Percentiles rank a stretch among this genome's conserved stretches.
Evolutionary conservation across 2,329 filamentous ascomycete genomes (phyloP).

Genomic region (Meredithiella fracta): DNA sequence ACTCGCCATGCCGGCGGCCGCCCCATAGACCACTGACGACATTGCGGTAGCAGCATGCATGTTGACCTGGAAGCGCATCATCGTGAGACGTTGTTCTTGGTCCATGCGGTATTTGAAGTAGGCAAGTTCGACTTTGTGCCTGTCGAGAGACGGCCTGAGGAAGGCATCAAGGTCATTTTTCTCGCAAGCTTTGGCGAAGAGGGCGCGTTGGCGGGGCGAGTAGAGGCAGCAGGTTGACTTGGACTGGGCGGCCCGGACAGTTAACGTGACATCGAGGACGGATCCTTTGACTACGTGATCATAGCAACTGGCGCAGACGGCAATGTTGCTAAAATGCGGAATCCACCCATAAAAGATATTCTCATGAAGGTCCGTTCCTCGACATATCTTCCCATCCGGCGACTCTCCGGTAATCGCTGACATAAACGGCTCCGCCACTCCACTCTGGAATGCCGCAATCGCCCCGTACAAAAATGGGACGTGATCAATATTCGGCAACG

Average conservation of each 20-base stretch:
- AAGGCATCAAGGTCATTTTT: constrained; percentile 20
- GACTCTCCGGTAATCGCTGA: constrained; percentile 13
- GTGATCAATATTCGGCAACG: constrained; percentile 17
- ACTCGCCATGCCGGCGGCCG: constrained; percentile 19
- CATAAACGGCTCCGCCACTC: constrained; percentile 18
- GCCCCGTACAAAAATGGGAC: constrained; percentile 19
- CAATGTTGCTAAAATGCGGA: constrained; percentile 17
- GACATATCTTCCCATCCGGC: constrained; percentile 17
- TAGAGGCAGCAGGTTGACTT: constrained; percentile 23
- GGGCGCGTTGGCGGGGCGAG: constrained; percentile 24
- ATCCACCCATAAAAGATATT: constrained; percentile 22
- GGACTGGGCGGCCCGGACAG: constrained; percentile 17
- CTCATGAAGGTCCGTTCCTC: constrained; percentile 18
- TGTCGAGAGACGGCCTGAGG: constrained; percentile 17
- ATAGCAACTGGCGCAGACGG: constrained; percentile 23
- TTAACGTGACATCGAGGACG: constrained; percentile 17
- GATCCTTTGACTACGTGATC: constrained; percentile 20
- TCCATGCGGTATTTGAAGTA: constrained; percentile 20
- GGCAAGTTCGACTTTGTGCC: constrained; percentile 20
- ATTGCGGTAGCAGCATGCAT: constrained; percentile 16
- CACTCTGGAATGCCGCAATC: constrained; percentile 20
- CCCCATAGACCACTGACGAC: constrained; percentile 22
- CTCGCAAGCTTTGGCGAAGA: constrained; percentile 20
- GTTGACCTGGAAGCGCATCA: constrained; percentile 21
- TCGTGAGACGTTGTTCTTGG: constrained; percentile 20